phyloP scores from a whole-genome alignment of 495 filamentous ascomycete species.

The Xylaria longipes region DNA sequence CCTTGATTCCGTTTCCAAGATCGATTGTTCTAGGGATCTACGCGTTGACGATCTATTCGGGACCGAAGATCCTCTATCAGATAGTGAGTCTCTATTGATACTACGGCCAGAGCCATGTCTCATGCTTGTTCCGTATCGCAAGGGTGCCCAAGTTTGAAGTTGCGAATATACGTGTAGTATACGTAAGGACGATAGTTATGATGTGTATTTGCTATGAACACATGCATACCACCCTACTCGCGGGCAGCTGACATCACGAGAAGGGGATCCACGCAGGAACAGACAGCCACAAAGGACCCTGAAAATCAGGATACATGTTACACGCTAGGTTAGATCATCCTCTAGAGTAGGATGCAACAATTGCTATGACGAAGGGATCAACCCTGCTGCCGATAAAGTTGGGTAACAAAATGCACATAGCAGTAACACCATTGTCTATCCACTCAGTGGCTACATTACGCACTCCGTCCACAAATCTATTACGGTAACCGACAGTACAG shows the following conservation, averaged over 20 bases:
- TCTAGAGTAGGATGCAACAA: neutral
- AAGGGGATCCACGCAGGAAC: constrained; percentile 2
- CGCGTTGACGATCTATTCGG: constrained; percentile 18
- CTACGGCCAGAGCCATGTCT: neutral
- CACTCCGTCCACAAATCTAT: neutral
- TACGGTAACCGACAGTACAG: neutral
- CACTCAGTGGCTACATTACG: neutral
- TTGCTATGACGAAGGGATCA: neutral
- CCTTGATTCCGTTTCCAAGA: constrained; percentile 1
- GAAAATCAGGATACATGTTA: constrained; percentile 5
- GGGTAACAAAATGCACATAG: neutral
- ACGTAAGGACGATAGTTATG: neutral
- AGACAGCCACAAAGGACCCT: neutral
- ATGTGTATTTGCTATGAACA: neutral
- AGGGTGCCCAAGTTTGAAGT: neutral
- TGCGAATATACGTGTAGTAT: neutral
- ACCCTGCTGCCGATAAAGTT: constrained; percentile 9
- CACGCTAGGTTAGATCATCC: neutral
- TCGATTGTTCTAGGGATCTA: neutral
- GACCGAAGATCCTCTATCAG: constrained; percentile 6
- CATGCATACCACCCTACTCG: constrained; percentile 10
- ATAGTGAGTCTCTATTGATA: neutral
- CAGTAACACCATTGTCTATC: neutral
- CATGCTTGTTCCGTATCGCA: neutral
- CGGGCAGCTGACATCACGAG: neutral